These are phyloP conservation scores for Fusarium sororula DNA, from an alignment of 2,329 filamentous ascomycete species.

Conservation along the genomic window DNA sequence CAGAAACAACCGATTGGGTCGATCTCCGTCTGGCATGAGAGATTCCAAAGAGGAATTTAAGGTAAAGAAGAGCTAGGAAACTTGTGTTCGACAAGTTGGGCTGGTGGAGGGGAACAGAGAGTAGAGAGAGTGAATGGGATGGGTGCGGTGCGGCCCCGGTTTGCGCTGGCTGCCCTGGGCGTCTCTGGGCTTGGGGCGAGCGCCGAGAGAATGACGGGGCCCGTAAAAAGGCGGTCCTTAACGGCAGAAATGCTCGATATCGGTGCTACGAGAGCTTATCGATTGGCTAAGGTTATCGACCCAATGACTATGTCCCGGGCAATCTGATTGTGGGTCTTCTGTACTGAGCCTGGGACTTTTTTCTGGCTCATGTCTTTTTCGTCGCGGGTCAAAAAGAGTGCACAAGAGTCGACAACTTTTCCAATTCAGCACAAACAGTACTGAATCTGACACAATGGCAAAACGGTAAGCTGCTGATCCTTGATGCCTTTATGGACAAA, in stretches of 20 bases:
- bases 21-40: slow-evolving; percentile 21
- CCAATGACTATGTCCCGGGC: slow-evolving; percentile 14
- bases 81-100: slow-evolving; percentile 8
- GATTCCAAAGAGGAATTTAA: not conserved
- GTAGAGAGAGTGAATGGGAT: slow-evolving; percentile 20
- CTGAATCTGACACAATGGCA: slow-evolving; percentile 32
- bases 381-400: slow-evolving; percentile 25
- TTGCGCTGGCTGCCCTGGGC: slow-evolving; percentile 38
- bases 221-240: slow-evolving; percentile 39
- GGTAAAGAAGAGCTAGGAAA: not conserved
- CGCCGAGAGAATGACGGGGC: slow-evolving; percentile 43
- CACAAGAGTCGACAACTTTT: slow-evolving; percentile 13
- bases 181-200: slow-evolving; percentile 18
- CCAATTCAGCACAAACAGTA: not conserved
- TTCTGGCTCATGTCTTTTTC: slow-evolving; percentile 38
- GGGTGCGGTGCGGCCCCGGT: slow-evolving; percentile 33
- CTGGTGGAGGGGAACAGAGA: slow-evolving; percentile 19
- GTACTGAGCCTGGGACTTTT: slow-evolving; percentile 36
- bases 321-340: slow-evolving; percentile 27
- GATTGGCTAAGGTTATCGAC: slow-evolving; percentile 4
- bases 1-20: slow-evolving; percentile 13
- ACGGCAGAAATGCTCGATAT: slow-evolving; percentile 43
- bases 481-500: slow-evolving; percentile 1
- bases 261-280: slow-evolving; percentile 14
- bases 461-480: slow-evolving; percentile 33